These are phyloP conservation scores for Pseudogymnoascus sp. DNA, from an alignment of 2,329 filamentous ascomycete species.

Conservation along the genomic window DNA sequence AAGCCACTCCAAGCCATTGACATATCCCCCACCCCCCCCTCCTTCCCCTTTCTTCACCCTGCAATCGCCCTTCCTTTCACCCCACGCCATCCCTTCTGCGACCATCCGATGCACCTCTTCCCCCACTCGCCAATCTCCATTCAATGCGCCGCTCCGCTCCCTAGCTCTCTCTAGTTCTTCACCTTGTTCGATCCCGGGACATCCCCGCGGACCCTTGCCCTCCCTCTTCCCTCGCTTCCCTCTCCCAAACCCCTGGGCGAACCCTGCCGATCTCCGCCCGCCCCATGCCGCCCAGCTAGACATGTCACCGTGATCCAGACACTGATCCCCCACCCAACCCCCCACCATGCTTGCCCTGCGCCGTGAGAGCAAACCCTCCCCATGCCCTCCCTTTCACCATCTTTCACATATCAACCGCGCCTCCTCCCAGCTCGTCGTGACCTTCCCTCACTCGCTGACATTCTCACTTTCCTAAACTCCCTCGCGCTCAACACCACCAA, in stretches of 20 bases:
- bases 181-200: background rate
- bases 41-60: background rate
- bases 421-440: background rate
- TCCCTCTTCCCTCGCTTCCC: background rate
- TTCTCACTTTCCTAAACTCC: background rate
- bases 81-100: background rate
- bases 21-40: background rate
- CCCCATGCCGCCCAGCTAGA: slow-evolving; percentile 4
- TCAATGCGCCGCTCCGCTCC: background rate
- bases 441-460: background rate
- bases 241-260: background rate
- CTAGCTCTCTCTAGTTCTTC: background rate
- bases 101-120: background rate
- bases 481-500: background rate
- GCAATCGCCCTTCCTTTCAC: background rate
- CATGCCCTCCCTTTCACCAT: slow-evolving; percentile 6
- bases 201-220: too few species aligned
- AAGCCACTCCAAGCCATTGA: background rate
- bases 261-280: background rate
- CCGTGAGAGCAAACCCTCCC: background rate
- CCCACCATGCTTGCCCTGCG: slow-evolving; percentile 6
- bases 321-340: background rate
- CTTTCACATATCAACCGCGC: slow-evolving; percentile 1
- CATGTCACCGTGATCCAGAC: background rate
- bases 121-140: background rate